Percentiles rank a stretch among this genome's conserved stretches.
Conservation (phyloP, 768 basidiomycete genomes). For the Boletus patriciae region DNA sequence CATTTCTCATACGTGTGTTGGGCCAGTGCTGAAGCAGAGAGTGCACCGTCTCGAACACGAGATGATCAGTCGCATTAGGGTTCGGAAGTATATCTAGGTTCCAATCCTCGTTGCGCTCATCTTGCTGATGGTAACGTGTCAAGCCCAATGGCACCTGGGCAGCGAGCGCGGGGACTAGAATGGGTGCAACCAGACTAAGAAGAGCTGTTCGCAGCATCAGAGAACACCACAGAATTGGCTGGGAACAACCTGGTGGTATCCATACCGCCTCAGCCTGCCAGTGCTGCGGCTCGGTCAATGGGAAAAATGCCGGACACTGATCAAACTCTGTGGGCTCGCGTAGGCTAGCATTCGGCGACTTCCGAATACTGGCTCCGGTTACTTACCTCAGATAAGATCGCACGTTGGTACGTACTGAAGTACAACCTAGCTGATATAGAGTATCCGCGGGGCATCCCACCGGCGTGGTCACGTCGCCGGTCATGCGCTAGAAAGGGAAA, state of each 20-base stretch:
- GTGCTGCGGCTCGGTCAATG: too few relatives aligned
- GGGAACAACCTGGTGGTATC: neutral
- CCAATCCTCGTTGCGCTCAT: slow-evolving; percentile 15
- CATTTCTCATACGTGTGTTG: slow-evolving; percentile 47
- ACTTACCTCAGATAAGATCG: too few relatives aligned
- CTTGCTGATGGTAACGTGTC: neutral
- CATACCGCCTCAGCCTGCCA: too few relatives aligned
- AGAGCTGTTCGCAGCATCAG: slow-evolving; percentile 4
- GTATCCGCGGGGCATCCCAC: too few relatives aligned
- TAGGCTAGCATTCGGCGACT: too few relatives aligned
- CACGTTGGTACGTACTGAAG: too few relatives aligned
- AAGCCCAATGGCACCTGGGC: slow-evolving; percentile 11
- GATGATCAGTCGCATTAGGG: slow-evolving; percentile 28
- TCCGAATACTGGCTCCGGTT: too few relatives aligned
- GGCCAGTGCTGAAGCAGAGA: slow-evolving; percentile 44
- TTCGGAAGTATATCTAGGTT: slow-evolving; percentile 22
- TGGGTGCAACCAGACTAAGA: neutral
- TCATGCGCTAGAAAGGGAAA: too few relatives aligned
- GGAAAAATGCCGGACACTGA: too few relatives aligned
- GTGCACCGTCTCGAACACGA: slow-evolving; percentile 28
- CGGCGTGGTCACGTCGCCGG: too few relatives aligned
- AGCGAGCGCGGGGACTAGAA: neutral
- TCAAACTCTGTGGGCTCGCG: too few relatives aligned
- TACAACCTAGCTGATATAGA: too few relatives aligned
- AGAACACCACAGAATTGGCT: neutral